Conservation (phyloP, 1,139 yeast species). For the Candida tropicalis region DNA sequence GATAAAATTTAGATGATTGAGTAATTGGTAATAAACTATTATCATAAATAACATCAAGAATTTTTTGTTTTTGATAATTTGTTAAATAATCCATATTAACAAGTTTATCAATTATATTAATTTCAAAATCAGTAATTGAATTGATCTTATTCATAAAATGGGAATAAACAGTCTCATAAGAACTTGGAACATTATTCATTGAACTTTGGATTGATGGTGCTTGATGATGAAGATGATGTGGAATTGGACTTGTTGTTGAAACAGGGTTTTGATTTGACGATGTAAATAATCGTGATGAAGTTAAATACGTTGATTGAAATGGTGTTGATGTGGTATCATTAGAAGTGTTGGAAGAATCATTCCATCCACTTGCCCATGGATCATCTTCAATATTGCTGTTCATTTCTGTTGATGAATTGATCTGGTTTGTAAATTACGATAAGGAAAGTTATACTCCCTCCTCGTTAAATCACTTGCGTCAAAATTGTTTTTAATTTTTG, state of each 20-base stretch:
- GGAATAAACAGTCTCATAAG: conserved; percentile 26
- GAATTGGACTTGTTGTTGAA: conserved; percentile 6
- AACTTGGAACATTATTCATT: conserved; percentile 26
- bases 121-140: conserved; percentile 36
- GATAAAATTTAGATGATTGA: conserved; percentile 31
- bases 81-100: conserved; percentile 30
- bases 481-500: too few species aligned
- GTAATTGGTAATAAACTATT: conserved; percentile 38
- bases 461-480: too few species aligned
- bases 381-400: conserved; percentile 33
- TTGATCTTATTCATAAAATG: conserved; percentile 22
- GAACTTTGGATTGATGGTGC: background rate
- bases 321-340: conserved; percentile 7
- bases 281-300: conserved; percentile 30
- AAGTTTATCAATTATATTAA: conserved; percentile 30
- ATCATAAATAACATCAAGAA: conserved; percentile 41
- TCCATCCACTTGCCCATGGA: conserved; percentile 51
- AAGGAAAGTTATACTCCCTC: too few species aligned
- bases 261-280: conserved; percentile 3
- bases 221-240: conserved; percentile 6
- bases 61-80: conserved; percentile 34
- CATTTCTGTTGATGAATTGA: conserved; percentile 12
- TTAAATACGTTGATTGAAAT: conserved; percentile 21
- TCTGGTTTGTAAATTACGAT: background rate
- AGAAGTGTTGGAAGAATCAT: conserved; percentile 15